A percentile compares a stretch with the other conserved stretches of the same genome.
phyloP scores from a whole-genome alignment of 768 basidiomycete genomes.

The Pisolithus marmoratus region DNA sequence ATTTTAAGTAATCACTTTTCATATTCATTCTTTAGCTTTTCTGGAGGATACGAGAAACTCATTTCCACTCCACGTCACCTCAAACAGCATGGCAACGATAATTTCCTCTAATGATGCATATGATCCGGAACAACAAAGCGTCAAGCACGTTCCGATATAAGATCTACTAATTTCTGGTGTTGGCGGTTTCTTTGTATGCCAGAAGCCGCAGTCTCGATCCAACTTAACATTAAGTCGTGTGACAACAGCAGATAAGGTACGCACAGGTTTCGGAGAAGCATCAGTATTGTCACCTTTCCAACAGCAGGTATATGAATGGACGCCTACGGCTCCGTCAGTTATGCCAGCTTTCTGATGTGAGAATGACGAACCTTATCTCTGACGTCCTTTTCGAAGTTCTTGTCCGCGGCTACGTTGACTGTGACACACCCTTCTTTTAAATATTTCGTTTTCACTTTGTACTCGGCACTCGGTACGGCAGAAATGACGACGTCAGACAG shows the following conservation, averaged over 20 bases:
- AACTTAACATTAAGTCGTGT: not conserved
- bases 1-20: conserved; percentile 32
- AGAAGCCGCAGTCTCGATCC: conserved; percentile 23
- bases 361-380: conserved; percentile 71
- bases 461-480: conserved; percentile 79
- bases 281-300: conserved; percentile 96
- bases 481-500: conserved; percentile 91
- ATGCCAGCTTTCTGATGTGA: not conserved
- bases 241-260: conserved; percentile 24
- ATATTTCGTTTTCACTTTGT: conserved; percentile 86
- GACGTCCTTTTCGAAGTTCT: conserved; percentile 94
- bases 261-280: conserved; percentile 94
- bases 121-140: conserved; percentile 24
- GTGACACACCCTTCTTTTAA: conserved; percentile 94
- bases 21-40: not conserved
- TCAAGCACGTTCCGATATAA: conserved; percentile 6
- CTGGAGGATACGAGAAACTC: conserved; percentile 6
- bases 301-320: conserved; percentile 93
- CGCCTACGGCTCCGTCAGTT: conserved; percentile 41
- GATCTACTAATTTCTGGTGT: conserved; percentile 3
- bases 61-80: conserved; percentile 8
- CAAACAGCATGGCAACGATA: conserved; percentile 18
- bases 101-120: conserved; percentile 30
- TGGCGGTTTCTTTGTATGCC: conserved; percentile 17
- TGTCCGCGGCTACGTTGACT: conserved; percentile 89